Percentiles rank a stretch among this genome's conserved stretches.
These are phyloP conservation scores for Hydrangea macrophylla DNA, from an alignment of 148 eudicot species.

Conservation along the genomic window DNA sequence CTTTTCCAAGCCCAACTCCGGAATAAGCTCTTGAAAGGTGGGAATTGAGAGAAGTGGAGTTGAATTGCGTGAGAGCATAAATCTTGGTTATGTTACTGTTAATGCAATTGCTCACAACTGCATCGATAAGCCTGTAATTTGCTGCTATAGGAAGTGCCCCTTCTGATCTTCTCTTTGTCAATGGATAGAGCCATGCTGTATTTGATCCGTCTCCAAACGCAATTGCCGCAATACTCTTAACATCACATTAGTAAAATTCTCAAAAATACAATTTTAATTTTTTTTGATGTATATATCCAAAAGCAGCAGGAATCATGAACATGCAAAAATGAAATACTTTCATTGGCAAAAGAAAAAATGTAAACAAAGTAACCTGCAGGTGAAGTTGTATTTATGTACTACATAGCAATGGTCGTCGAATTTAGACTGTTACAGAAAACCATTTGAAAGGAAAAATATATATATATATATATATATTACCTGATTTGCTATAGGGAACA, in stretches of 20 bases:
- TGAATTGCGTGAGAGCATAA: slow-evolving; percentile 74
- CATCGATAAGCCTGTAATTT: slow-evolving; percentile 73
- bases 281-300: too few relatives aligned
- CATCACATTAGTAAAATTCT: neutral
- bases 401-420: neutral
- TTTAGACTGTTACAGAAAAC: too few relatives aligned
- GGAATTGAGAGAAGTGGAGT: slow-evolving; percentile 76
- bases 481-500: slow-evolving; percentile 50
- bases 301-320: too few relatives aligned
- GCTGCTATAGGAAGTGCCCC: slow-evolving; percentile 75
- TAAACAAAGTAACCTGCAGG: too few relatives aligned
- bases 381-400: too few relatives aligned
- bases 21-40: slow-evolving; percentile 76
- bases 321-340: too few relatives aligned
- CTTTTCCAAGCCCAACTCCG: slow-evolving; percentile 45
- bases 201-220: slow-evolving; percentile 66
- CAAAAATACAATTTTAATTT: too few relatives aligned
- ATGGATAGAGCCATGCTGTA: slow-evolving; percentile 49
- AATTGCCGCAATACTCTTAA: slow-evolving; percentile 81
- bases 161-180: slow-evolving; percentile 72
- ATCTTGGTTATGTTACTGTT: slow-evolving; percentile 67
- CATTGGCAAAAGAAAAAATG: too few relatives aligned
- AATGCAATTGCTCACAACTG: slow-evolving; percentile 81
- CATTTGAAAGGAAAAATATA: neutral
- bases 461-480: too few relatives aligned